Evolutionary conservation across 2,329 filamentous ascomycete genomes (phyloP).

Genomic region (Colletotrichum cordylinicola): DNA sequence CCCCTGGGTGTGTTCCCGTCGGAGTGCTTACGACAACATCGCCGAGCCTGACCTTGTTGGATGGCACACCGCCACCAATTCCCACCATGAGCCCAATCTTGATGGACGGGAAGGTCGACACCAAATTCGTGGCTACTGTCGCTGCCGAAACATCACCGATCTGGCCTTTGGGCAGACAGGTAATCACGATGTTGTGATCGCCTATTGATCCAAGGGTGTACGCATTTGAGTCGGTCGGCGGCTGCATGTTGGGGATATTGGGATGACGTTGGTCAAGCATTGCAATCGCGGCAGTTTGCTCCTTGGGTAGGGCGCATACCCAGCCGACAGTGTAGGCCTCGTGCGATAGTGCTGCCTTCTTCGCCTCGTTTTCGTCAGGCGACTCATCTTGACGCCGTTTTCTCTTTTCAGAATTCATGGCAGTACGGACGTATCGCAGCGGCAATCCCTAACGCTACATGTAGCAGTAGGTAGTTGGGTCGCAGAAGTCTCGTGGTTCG

Average conservation of each 20-base stretch:
- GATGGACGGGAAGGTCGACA: background rate
- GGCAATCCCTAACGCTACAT: background rate
- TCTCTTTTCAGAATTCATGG: background rate
- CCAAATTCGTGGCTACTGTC: background rate
- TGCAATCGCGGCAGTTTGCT: conserved; percentile 28
- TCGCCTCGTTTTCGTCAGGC: rapidly evolving
- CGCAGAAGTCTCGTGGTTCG: background rate
- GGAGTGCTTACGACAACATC: conserved; percentile 22
- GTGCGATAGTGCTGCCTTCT: background rate
- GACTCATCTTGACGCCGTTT: background rate
- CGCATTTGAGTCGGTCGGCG: conserved; percentile 26
- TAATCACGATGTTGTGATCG: conserved; percentile 31
- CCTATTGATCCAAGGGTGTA: conserved; percentile 31
- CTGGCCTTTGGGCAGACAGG: conserved; percentile 24
- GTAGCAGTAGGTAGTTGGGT: rapidly evolving
- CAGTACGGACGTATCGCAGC: rapidly evolving
- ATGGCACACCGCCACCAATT: conserved; percentile 26
- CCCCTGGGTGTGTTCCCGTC: background rate
- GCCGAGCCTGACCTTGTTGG: conserved; percentile 11
- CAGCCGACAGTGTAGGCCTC: conserved; percentile 28
- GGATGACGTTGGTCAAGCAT: conserved; percentile 29
- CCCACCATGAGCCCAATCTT: conserved; percentile 27
- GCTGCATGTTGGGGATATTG: background rate
- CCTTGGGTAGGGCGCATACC: conserved; percentile 29
- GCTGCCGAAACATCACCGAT: conserved; percentile 23